Evolutionary conservation across 2,329 filamentous ascomycete genomes (phyloP), one percentile per base, ranked within the genome.

Genomic region (Xylaria polymorpha): DNA sequence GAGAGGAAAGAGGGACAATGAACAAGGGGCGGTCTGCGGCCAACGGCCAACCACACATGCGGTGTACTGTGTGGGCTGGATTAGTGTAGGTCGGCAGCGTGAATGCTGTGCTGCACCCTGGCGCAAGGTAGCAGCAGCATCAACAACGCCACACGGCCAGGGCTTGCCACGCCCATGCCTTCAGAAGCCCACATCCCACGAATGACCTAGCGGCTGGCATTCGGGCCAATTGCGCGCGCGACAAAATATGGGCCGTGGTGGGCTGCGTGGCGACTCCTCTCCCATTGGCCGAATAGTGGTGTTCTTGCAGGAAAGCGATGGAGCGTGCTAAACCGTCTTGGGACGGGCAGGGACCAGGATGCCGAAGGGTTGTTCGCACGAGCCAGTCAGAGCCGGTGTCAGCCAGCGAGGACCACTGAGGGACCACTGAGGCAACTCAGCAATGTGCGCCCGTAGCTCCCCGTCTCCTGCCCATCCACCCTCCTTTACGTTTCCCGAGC

Each of bases 111-210:
- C n/a, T 61, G 61, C 39, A 48, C 20, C 46, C 41, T 60, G 12
- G 41, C 12, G 32, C 35, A 51, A 32, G 65, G 65, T 67, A 53
- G 64, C 55, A 71, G 56, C 61, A 63, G n/a, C 55, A 56, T 61
- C 60, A 62, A 67, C 68, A 72, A 66, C 71, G 71, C 68, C 71
- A 72, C 71, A 69, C 59, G 56, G 65, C 41, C 65, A 67, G 60
- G 70, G 68, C 62, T 67, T 66, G 65, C 63, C 62, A 69, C 67
- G 70, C 67, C 64, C 61, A 55, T 53, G 50, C n/a, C 35, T 22
- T 3, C 32, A 56, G 35, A 56, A 20, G n/a, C 43, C 64, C 61
- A 67, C 51, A 53, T 53, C 37, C 61, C 68, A 66, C 46, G 48
- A 62, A 67, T 69, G 71, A 69, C 64, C 68, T 72, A 68, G 71